phyloP scores from a whole-genome alignment of 2,329 filamentous ascomycete species.

The Fusarium sp. region DNA sequence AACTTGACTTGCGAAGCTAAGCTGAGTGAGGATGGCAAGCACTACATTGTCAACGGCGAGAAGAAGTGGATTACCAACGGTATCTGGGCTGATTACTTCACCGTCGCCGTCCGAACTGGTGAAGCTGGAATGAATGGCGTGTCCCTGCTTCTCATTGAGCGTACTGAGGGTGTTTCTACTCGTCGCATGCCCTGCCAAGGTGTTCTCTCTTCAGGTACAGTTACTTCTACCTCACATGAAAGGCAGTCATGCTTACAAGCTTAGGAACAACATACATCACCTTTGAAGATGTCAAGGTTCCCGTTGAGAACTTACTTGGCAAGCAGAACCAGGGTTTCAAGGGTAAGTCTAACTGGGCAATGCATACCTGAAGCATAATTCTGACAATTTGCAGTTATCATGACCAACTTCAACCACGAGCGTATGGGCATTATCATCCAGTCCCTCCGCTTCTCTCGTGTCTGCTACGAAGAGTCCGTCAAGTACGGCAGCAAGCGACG shows the following conservation, averaged over 20 bases:
- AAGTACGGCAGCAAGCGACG: conserved; percentile 97
- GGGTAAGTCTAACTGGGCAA: conserved; percentile 72
- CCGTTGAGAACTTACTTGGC: conserved; percentile 97
- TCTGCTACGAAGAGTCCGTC: conserved; percentile 96
- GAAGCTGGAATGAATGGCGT: conserved; percentile 92
- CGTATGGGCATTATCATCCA: conserved; percentile 99
- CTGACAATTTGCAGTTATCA: conserved; percentile 73
- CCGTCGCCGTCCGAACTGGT: conserved; percentile 91
- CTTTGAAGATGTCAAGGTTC: conserved; percentile 98
- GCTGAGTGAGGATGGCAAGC: conserved; percentile 93
- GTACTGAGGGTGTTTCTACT: conserved; percentile 87
- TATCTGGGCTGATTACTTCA: conserved; percentile 97
- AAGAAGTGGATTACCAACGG: conserved; percentile 99
- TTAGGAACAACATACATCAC: conserved; percentile 97
- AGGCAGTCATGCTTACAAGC: background rate
- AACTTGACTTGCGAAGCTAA: conserved; percentile 97
- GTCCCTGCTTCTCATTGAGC: conserved; percentile 91
- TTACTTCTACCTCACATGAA: background rate
- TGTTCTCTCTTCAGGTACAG: conserved; percentile 74
- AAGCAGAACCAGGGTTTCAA: conserved; percentile 99
- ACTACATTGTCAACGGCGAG: conserved; percentile 99
- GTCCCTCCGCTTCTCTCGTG: conserved; percentile 91
- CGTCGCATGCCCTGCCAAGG: conserved; percentile 98
- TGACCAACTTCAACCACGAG: conserved; percentile 99
- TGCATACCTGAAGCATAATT: conserved; percentile 84